These are phyloP conservation scores for Leucosporidium yakuticum DNA, from an alignment of 768 basidiomycete genomes.

Conservation along the genomic window DNA sequence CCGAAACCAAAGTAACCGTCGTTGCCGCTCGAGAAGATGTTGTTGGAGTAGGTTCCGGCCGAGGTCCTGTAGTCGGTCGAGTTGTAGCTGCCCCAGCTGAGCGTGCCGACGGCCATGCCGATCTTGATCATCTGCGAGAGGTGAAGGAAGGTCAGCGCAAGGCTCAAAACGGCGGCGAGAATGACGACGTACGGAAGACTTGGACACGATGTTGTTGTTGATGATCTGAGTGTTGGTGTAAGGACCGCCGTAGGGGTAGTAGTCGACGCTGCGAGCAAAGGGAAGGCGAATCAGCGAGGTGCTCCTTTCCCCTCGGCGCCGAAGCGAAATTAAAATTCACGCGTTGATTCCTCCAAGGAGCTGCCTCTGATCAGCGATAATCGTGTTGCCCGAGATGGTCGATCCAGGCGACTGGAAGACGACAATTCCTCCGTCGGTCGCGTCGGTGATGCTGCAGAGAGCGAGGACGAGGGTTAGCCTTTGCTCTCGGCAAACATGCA, in stretches of 20 bases:
- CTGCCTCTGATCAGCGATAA: slow-evolving; percentile 22
- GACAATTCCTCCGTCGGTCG: slow-evolving; percentile 33
- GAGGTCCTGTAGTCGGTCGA: slow-evolving; percentile 21
- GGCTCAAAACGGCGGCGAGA: background rate
- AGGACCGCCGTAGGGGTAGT: slow-evolving; percentile 23
- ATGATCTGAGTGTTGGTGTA: slow-evolving; percentile 33
- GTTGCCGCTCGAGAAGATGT: slow-evolving; percentile 32
- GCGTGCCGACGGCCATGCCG: slow-evolving; percentile 37
- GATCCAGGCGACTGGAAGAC: slow-evolving; percentile 38
- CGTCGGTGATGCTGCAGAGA: background rate
- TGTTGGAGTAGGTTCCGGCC: slow-evolving; percentile 31
- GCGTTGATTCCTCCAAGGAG: slow-evolving; percentile 37
- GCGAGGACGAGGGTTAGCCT: too few relatives aligned
- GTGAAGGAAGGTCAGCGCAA: background rate
- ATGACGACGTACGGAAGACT: background rate
- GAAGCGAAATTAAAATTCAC: too few relatives aligned
- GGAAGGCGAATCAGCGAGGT: too few relatives aligned
- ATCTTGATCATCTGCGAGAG: slow-evolving; percentile 38
- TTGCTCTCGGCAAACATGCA: too few relatives aligned
- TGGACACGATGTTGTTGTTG: slow-evolving; percentile 28
- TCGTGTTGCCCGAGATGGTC: slow-evolving; percentile 35
- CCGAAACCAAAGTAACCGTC: slow-evolving; percentile 38
- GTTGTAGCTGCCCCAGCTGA: slow-evolving; percentile 36
- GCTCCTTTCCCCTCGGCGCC: too few relatives aligned
- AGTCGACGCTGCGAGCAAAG: slow-evolving; percentile 26